phyloP scores from a whole-genome alignment of 805 yeast species.

The Cyberlindnera americana region DNA sequence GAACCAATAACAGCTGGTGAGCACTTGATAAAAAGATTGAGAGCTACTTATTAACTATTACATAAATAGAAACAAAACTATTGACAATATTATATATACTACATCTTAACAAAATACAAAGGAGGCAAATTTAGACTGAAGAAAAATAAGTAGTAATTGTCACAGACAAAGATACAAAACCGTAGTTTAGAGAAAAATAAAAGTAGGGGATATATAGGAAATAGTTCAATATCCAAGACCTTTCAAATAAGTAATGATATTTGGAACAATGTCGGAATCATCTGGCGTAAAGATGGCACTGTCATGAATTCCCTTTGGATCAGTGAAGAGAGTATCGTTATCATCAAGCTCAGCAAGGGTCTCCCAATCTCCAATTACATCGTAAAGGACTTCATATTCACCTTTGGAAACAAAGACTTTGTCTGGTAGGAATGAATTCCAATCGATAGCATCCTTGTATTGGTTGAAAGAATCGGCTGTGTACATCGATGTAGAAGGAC shows the following conservation, averaged over 20 bases:
- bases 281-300: constrained; percentile 9
- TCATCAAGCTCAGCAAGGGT: constrained; percentile 1
- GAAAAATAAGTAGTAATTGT: too few species aligned
- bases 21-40: constrained; percentile 18
- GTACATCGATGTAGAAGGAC: constrained; percentile 3
- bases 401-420: constrained; percentile 9
- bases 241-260: constrained; percentile 3
- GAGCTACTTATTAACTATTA: constrained; percentile 16
- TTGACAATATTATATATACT: too few species aligned
- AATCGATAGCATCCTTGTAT: constrained; percentile 9
- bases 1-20: constrained; percentile 24
- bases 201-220: too few species aligned
- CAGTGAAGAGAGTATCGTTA: constrained; percentile 4
- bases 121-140: too few species aligned
- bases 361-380: constrained; percentile 2
- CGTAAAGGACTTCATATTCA: constrained; percentile 15
- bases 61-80: too few species aligned
- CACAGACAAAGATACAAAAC: too few species aligned
- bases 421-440: constrained; percentile 10
- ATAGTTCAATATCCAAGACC: not conserved
- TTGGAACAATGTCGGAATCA: constrained; percentile 2
- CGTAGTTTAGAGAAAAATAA: too few species aligned
- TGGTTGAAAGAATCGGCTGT: constrained; percentile 3
- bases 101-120: too few species aligned
- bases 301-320: constrained; percentile 11